Evolutionary conservation across 768 basidiomycete species (phyloP).

Genomic region (Agrocybe chaxingu): DNA sequence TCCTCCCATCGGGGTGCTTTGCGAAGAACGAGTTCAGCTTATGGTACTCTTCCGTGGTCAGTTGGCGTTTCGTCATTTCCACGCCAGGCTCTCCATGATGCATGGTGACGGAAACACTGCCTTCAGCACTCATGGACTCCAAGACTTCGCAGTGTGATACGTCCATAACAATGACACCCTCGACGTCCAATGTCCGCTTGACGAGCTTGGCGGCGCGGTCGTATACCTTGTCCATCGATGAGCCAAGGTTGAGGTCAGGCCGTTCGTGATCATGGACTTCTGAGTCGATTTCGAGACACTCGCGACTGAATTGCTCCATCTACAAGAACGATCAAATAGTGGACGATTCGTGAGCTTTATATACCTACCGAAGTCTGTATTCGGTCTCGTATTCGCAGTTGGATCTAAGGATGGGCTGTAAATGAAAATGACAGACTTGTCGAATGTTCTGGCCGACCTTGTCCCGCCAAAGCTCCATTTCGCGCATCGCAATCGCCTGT

Average conservation of each 20-base stretch:
- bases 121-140: slow-evolving; percentile 63
- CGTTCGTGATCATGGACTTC: slow-evolving; percentile 35
- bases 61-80: slow-evolving; percentile 48
- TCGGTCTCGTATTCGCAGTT: slow-evolving; percentile 83
- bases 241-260: slow-evolving; percentile 32
- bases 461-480: slow-evolving; percentile 94
- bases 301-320: slow-evolving; percentile 96
- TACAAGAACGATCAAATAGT: slow-evolving; percentile 19
- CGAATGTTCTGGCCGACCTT: slow-evolving; percentile 48
- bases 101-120: slow-evolving; percentile 63
- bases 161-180: slow-evolving; percentile 90
- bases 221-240: slow-evolving; percentile 85
- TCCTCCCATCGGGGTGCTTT: slow-evolving; percentile 79
- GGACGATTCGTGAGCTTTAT: neutral
- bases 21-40: slow-evolving; percentile 75
- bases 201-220: slow-evolving; percentile 88
- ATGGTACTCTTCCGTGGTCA: slow-evolving; percentile 70
- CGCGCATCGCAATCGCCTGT: slow-evolving; percentile 84
- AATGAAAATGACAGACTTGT: neutral
- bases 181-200: slow-evolving; percentile 85
- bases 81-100: slow-evolving; percentile 62
- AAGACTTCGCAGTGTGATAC: slow-evolving; percentile 87
- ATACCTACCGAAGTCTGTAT: slow-evolving; percentile 81
- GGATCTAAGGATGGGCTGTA: slow-evolving; percentile 50
- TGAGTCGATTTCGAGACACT: slow-evolving; percentile 88